Percentiles rank a stretch among this genome's conserved stretches.
Evolutionary conservation across 768 basidiomycete genomes (phyloP).

Genomic region (Boletus pseudo-olivaceus): DNA sequence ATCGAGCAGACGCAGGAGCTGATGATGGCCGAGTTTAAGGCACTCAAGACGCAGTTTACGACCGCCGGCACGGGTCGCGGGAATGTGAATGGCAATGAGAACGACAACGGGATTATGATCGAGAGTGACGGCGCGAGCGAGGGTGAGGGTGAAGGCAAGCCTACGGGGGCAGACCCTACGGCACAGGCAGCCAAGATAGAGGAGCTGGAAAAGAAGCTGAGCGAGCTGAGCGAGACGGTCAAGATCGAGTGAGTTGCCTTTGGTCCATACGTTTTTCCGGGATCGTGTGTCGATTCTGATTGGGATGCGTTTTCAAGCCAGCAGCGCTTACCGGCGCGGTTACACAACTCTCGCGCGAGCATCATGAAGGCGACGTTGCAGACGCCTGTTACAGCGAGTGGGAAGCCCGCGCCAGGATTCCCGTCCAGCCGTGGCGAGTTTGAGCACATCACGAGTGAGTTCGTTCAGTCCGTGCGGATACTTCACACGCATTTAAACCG

Average conservation of each 20-base stretch:
- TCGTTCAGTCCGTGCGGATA: no score
- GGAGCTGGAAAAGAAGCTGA: constrained; percentile 36
- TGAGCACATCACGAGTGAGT: constrained; percentile 42
- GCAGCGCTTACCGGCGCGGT: constrained; percentile 33
- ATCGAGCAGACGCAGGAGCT: constrained; percentile 34
- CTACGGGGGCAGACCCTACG: constrained; percentile 11
- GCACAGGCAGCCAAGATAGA: constrained; percentile 17
- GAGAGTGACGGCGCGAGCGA: constrained; percentile 22
- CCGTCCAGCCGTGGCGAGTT: constrained; percentile 41
- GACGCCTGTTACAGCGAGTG: constrained; percentile 29
- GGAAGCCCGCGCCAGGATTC: constrained; percentile 36
- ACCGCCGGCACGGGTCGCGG: constrained; percentile 5
- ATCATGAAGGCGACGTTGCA: constrained; percentile 32
- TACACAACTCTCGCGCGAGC: constrained; percentile 35
- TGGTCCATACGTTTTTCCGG: not conserved
- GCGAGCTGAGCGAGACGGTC: constrained; percentile 28
- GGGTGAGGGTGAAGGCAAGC: constrained; percentile 23
- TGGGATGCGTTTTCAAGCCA: constrained; percentile 22
- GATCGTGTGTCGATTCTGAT: no score
- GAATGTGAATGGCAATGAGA: constrained; percentile 13
- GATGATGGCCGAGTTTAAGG: constrained; percentile 31
- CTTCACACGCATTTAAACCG: no score
- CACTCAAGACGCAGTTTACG: no score
- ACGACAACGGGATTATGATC: constrained; percentile 5
- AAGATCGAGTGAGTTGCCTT: constrained; percentile 37